Evolutionary conservation across 129 eudicot genomes (phyloP), one percentile per base, ranked within the genome.

Genomic region (Flaveria sonorensis): DNA sequence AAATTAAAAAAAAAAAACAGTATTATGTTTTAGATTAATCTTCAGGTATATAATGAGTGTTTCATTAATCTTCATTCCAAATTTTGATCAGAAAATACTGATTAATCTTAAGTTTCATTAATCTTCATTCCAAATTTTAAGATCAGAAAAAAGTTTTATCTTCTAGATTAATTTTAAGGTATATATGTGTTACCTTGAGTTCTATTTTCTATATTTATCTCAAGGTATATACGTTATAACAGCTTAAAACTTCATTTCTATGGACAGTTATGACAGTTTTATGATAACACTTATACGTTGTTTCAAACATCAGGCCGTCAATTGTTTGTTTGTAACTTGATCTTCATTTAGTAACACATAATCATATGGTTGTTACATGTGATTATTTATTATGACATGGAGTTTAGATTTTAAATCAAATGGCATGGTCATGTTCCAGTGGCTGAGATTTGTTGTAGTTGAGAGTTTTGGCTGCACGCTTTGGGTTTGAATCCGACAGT

Each of bases 401-500:
- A 65, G 24, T 65, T 26, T 14, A 14, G 15, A 63, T 2, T 39
- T n/a, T 15, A n/a, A 14, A 65, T 39, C 3, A 32, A 66, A 9
- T 40, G 71, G 0, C n/a, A 9, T 36, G 13, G 76, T 78, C 45
- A 20, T 32, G 50, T 43, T 56, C 59, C 10, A 57, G 82, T 78
- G 82, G 76, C 63, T 70, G 53, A 70, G 52, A 79, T 23, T 9
- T 59, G 77, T 69, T 46, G 71, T 50, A 48, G 65, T 16, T 60
- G 52, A 12, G 55, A 69, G 57, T 19, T 53, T 15, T 42, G 36
- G 74, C 53, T 77, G 81, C 74, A 66, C 53, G 75, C 28, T 70
- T 42, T 46, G 39, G 23, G 40, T 70, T 71, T 60, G 77, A 70
- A 79, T 79, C 52, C 53, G 77, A 79, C 77, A 71, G 42, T 47